Evolutionary conservation across 305 asterid species (phyloP), one percentile per base, ranked within the genome.

Genomic region (Fraxinus xanthoxyloides): DNA sequence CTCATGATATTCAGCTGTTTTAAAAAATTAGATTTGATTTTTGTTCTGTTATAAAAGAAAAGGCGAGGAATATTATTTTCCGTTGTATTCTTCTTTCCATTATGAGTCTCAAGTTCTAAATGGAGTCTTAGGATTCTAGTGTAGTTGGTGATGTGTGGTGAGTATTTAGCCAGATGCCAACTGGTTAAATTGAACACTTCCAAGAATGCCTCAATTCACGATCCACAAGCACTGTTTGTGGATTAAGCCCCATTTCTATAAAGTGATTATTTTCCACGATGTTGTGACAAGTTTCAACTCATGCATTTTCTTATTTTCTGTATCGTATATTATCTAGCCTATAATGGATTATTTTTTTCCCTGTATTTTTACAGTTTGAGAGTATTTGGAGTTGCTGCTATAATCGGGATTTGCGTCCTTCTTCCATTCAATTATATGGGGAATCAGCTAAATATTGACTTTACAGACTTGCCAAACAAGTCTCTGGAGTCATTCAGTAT

Each of bases 351-450:
- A 51, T 56, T 46, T 48, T 19, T 28, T 48, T 70, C 56, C 77
- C 75, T 79, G 72, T 79, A 21, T 67, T 21, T 77, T 69, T 87
- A 89, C 94, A 94, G 99, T 87, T 87, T 95, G 83, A 94, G 85
- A 89, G 90, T 96, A 13, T 96, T 96, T 87, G 70, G 89, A 79
- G 92, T 94, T 90, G 99, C 97, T n/a, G 90, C 79, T 63, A 82
- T 88, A 72, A 78, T 96, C 43, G 99, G 99, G 85, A 65, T 93
- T 80, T 89, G 89, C 82, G 84, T 96, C 88, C 98, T 96, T 85
- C 94, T 96, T 83, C 99, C 99, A 7, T 89, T 96, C 91, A 96
- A 96, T 89, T 96, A 87, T 86, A 88, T 91, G 94, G 99, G 99
- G 87, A 91, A 87, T 84, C 98, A 96, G 87, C 87, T 93, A 59